phyloP scores from a whole-genome alignment of 371 early-diverging fungal species.

The Zancudomyces culisetae region DNA sequence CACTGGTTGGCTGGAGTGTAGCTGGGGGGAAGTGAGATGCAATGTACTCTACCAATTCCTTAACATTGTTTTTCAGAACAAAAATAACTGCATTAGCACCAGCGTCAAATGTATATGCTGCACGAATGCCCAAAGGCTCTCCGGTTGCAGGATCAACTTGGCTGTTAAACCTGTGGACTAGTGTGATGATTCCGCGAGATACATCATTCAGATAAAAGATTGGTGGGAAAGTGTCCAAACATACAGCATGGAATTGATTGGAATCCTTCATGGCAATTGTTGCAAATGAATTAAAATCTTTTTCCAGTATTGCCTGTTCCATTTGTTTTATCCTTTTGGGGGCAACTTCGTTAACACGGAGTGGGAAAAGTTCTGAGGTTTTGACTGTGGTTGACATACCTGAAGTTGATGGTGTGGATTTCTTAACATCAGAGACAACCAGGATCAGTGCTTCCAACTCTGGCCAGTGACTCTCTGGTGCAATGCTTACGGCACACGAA shows the following conservation, averaged over 20 bases:
- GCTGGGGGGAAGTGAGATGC: slow-evolving; percentile 68
- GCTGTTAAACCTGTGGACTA: slow-evolving; percentile 75
- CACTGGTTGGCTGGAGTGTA: slow-evolving; percentile 16
- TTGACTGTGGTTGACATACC: slow-evolving; percentile 95
- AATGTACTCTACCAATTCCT: slow-evolving; percentile 61
- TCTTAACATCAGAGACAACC: slow-evolving; percentile 80
- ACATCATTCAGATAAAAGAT: slow-evolving; percentile 90
- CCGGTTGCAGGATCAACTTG: slow-evolving; percentile 25
- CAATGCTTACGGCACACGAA: slow-evolving; percentile 77
- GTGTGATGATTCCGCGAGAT: slow-evolving; percentile 67
- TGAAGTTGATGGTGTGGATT: slow-evolving; percentile 75
- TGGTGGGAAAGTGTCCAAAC: slow-evolving; percentile 83
- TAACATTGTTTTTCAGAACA: slow-evolving; percentile 53
- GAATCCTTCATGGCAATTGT: slow-evolving; percentile 93
- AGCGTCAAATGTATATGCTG: slow-evolving; percentile 89
- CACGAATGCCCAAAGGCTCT: slow-evolving; percentile 26
- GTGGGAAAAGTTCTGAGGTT: slow-evolving; percentile 67
- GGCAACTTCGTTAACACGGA: slow-evolving; percentile 64
- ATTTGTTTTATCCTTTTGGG: slow-evolving; percentile 74
- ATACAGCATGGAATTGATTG: slow-evolving; percentile 97
- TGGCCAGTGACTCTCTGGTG: slow-evolving; percentile 82
- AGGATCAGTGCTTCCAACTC: slow-evolving; percentile 85
- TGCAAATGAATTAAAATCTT: slow-evolving; percentile 82
- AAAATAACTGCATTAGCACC: slow-evolving; percentile 98
- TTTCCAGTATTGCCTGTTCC: slow-evolving; percentile 57